Conservation (phyloP, 495 filamentous ascomycete species). For the Penicillium flavigenum region DNA sequence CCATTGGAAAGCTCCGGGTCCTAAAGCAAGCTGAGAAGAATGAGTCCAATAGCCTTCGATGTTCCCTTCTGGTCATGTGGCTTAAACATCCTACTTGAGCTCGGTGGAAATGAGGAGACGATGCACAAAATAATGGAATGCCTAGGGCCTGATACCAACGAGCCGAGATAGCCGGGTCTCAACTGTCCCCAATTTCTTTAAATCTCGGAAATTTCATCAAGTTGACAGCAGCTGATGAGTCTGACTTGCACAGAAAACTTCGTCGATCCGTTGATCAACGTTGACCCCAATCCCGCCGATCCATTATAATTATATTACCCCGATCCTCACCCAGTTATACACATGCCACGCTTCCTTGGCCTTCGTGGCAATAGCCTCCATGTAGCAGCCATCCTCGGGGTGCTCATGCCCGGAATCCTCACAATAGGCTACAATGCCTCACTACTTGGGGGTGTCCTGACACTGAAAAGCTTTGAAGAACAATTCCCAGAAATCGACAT, state of each 20-base stretch:
- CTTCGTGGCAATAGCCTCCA: slow-evolving; percentile 31
- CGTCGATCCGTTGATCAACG: slow-evolving; percentile 12
- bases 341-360: slow-evolving; percentile 27
- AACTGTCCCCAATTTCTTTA: neutral
- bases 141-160: neutral
- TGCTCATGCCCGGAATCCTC: slow-evolving; percentile 30
- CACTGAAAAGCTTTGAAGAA: slow-evolving; percentile 19
- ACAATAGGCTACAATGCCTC: slow-evolving; percentile 27
- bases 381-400: slow-evolving; percentile 25
- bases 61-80: neutral
- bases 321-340: slow-evolving; percentile 1
- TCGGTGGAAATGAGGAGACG: neutral
- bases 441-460: slow-evolving; percentile 26
- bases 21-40: neutral
- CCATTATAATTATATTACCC: slow-evolving; percentile 12
- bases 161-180: slow-evolving; percentile 2
- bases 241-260: neutral
- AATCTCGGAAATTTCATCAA: neutral
- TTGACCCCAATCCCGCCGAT: slow-evolving; percentile 23
- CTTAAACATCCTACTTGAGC: neutral
- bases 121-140: neutral
- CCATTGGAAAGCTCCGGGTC: neutral
- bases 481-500: slow-evolving; percentile 28
- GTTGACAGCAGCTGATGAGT: neutral
- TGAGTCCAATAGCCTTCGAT: neutral